Base-by-base conservation (phyloP, 2,329 filamentous ascomycete species). In the Epichloe gansuensis region DNA sequence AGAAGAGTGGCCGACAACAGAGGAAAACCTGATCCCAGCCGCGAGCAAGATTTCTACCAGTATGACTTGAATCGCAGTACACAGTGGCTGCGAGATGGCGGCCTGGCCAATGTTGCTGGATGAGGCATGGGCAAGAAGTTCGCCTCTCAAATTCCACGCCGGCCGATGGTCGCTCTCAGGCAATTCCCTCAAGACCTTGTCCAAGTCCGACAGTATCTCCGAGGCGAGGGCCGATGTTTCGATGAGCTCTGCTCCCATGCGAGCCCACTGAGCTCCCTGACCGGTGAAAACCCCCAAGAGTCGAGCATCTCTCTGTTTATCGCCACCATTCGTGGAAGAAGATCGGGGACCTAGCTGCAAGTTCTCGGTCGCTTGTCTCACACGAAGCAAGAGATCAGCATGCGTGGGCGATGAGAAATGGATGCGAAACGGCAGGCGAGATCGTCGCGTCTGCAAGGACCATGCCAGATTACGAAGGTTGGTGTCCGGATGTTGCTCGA, bases 1-100 rank as follows among this genome's bases (percentile, higher is more conserved):
- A 4, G 60, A 64, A 0, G 66, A 70, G 53, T 73, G 71, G 3
- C 70, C 71, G 5, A 69, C 63, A 2, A 67, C 64, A 3, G 60
- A 62, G 15, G 55, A 41, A 0, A 66, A 64, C 2, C 39, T 42
- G 21, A 72, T 55, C 6, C 65, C 62, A 48, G 60, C 61, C 5
- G 53, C 53, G 1, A 46, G 45, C 4, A 74, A 61, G 0, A 71
- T 59, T 5, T 71, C 63, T 0, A 71, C 63, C 1, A 75, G 57
- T 0, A 59, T 69, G 11, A 76, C 57, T 55, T 75, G 73, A 13
- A 66, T 51, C 2, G 60, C 60, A 5, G 66, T 68, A 50, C 63
- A 69, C 3, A 66, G 36, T 1, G 69, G 60, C 52, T 71, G 67
- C 0, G 55, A 54, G 21, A 59, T 47, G 27, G 50, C 51, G 4